A percentile compares a stretch with the other conserved stretches of the same genome.
phyloP scores from a whole-genome alignment of 2,329 filamentous ascomycete species.

The Nannizziopsis barbatae region DNA sequence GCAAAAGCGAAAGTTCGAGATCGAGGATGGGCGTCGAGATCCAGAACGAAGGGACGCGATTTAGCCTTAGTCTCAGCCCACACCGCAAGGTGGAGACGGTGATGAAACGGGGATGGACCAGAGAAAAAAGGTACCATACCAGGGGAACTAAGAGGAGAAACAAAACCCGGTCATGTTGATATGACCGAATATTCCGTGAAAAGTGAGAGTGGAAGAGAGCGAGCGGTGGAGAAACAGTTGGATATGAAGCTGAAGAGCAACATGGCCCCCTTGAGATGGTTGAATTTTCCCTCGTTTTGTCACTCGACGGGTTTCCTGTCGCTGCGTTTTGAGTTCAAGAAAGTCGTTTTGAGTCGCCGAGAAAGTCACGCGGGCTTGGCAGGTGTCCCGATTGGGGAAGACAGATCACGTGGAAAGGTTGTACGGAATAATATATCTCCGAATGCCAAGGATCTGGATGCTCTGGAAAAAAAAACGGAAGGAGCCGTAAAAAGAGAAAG shows the following conservation, averaged over 20 bases:
- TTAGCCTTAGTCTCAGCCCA: constrained; percentile 3
- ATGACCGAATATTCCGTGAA: no score
- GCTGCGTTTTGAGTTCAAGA: no score
- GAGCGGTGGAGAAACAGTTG: no score
- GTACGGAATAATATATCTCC: no score
- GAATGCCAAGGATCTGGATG: no score
- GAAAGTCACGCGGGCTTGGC: neutral
- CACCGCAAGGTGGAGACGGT: constrained; percentile 7
- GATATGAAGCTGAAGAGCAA: no score
- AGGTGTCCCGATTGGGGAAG: neutral
- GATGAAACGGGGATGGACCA: constrained; percentile 2
- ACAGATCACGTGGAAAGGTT: constrained; percentile 4
- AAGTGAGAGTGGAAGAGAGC: no score
- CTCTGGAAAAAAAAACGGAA: no score
- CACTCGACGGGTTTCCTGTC: no score
- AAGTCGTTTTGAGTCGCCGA: no score
- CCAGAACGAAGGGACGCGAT: constrained; percentile 10
- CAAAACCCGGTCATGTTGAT: neutral
- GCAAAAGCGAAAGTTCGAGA: constrained; percentile 4
- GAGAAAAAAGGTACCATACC: neutral
- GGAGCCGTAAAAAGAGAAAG: neutral
- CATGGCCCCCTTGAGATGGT: no score
- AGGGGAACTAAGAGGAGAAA: neutral
- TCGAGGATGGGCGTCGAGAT: constrained; percentile 1
- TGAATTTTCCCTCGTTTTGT: no score